Base-by-base conservation (phyloP, 1,139 yeast species). In the Sugiyamaella japonica region DNA sequence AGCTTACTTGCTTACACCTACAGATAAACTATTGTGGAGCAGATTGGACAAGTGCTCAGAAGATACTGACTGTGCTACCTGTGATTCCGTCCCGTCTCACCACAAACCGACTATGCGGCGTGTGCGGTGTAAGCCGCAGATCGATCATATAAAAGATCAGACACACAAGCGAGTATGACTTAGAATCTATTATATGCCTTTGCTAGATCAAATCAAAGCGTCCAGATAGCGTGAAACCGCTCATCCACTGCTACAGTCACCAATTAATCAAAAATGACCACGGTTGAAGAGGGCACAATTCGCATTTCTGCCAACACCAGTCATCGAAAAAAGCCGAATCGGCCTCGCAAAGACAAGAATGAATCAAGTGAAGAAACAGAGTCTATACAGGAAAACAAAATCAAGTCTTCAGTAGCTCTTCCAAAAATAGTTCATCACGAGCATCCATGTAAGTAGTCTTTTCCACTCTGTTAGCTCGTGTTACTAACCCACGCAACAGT, bases 211-310 rank as follows among this genome's bases (percentile, higher is more conserved):
- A 6, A 20, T 20, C 6, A 6, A 20, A 20, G 25, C 25, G 25
- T 20, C 5, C 5, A 20, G 25, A 20, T 20, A 20, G 6, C n/a
- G 25, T 3, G 5, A 20, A 20, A 6, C 25, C 6, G 3, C 3
- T 20, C 25, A 20, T 20, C 25, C 25, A 20, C 25, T 20, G 25
- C 25, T 20, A 6, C 6, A 20, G 25, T 6, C 25, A 6, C 25
- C 25, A 20, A 20, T 20, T 6, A 20, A 20, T 20, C 17, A 47
- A 28, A 9, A 44, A 50, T 51, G 56, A 41, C 56, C 25, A 53
- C 52, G 25, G 43, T 54, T 23, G 59, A 56, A 43, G 57, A 54
- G 38, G 59, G 59, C 15, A 51, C 55, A n/a, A 50, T 56, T 36
- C 38, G 32, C 16, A 38, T 34, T 32, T 31, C 50, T 34, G 28